These are phyloP conservation scores for Mortierella sp. DNA, from an alignment of 371 early-diverging fungal species.

Conservation along the genomic window DNA sequence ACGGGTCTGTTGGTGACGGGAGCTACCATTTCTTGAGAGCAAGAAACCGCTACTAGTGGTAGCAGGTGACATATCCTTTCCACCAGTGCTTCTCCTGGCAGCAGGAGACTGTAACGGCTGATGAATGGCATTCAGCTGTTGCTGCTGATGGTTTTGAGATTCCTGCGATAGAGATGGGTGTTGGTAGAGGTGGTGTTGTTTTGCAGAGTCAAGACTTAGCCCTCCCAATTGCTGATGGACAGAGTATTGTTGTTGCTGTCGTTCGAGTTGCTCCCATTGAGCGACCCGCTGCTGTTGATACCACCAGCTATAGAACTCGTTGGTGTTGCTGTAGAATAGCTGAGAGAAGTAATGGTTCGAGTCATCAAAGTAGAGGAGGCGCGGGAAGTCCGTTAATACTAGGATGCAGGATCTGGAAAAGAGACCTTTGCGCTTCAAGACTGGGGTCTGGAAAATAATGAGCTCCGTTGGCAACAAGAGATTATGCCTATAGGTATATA, in stretches of 20 bases:
- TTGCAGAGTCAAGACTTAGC: background rate
- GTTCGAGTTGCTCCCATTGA: slow-evolving; percentile 22
- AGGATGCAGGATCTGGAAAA: slow-evolving; percentile 73
- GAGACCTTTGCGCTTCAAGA: slow-evolving; percentile 71
- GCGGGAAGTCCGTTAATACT: slow-evolving; percentile 78
- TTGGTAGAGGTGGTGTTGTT: slow-evolving; percentile 9
- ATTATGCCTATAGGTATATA: slow-evolving; percentile 15
- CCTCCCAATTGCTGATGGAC: slow-evolving; percentile 11
- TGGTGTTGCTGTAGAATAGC: slow-evolving; percentile 45
- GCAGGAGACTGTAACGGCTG: slow-evolving; percentile 18
- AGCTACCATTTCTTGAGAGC: slow-evolving; percentile 24
- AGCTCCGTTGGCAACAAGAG: slow-evolving; percentile 73
- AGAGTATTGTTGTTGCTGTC: slow-evolving; percentile 6
- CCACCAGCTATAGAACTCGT: slow-evolving; percentile 29
- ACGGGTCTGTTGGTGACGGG: slow-evolving; percentile 9
- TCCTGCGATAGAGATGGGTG: slow-evolving; percentile 27
- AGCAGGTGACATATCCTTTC: slow-evolving; percentile 7
- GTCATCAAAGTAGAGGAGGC: slow-evolving; percentile 78
- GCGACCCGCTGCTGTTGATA: slow-evolving; percentile 33
- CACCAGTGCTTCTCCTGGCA: slow-evolving; percentile 13
- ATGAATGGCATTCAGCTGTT: slow-evolving; percentile 21
- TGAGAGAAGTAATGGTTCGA: slow-evolving; percentile 49
- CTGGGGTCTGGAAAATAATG: slow-evolving; percentile 69
- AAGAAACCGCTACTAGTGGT: slow-evolving; percentile 27
- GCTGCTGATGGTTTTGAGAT: slow-evolving; percentile 25